Base-by-base conservation (phyloP, 1,284 basidiomycete genomes). In the Pseudozyma tsukubaensis region DNA sequence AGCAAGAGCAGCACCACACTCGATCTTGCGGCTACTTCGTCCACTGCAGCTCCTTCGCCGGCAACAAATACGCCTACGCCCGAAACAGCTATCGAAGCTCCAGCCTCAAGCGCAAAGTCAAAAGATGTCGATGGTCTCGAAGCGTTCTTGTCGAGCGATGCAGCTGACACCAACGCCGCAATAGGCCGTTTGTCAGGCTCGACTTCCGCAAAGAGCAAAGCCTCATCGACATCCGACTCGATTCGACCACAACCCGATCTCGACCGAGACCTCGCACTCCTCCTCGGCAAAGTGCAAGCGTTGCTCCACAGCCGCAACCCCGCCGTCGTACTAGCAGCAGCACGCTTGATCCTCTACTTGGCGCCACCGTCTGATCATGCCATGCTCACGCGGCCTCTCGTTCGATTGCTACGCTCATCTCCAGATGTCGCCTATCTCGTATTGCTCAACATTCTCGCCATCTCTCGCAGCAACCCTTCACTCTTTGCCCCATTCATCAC, bases 211-310 rank as follows among this genome's bases (percentile, higher is more conserved):
- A 42, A 16, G 44, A 43, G 24, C 24, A 29, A 37, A 47, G 18
- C 50, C 16, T 19, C 53, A 16, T 14, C 29, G 8, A 34, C 44
- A 3, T 24, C 29, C 16, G 19, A 39, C 0, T 18, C 44, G 0
- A 32, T 45, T 1, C 21, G 35, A n/a, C 29, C 48, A 16, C 43
- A 47, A 2, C 60, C 61, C 14, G 52, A 68, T 6, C 50, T 80
- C 12, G 81, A 84, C 13, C 49, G 59, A 0, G 83, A 84, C 50
- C 78, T 83, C 1, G 59, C 72, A 24, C 57, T 83, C 10, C 72
- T 84, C 4, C 60, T 82, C 11, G 45, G 36, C 49, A 77, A 79
- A n/a, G 52, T 74, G 1, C 59, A 73, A 18, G 57, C 57, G 1
- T 61, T 83, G 13, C 58, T 82, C 2, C 47, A 69, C 29, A 80